Percentiles rank a stretch among this genome's conserved stretches.
These are phyloP conservation scores for Hypholoma fasciculare DNA, from an alignment of 768 basidiomycete species.

Conservation along the genomic window DNA sequence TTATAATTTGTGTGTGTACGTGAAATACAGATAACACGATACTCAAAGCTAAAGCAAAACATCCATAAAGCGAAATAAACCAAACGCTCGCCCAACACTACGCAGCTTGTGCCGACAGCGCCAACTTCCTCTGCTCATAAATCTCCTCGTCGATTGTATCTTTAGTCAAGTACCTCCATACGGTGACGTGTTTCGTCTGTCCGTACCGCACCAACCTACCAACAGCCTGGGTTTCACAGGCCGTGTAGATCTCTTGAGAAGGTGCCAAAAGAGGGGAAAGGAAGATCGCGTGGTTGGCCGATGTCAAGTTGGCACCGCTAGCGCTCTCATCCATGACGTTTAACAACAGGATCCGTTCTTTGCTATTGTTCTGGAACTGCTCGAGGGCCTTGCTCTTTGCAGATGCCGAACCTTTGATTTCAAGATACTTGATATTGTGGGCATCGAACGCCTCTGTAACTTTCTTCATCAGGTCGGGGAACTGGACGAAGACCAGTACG, in stretches of 20 bases:
- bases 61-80: constrained; percentile 7
- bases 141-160: constrained; percentile 91
- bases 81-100: constrained; percentile 6
- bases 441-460: constrained; percentile 79
- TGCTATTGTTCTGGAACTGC: constrained; percentile 79
- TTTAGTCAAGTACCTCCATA: constrained; percentile 82
- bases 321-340: constrained; percentile 96
- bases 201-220: constrained; percentile 84
- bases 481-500: constrained; percentile 94
- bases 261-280: constrained; percentile 86
- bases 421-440: constrained; percentile 73
- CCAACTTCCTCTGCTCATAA: constrained; percentile 53
- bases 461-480: constrained; percentile 90
- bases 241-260: constrained; percentile 81
- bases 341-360: constrained; percentile 79
- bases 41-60: constrained; percentile 14
- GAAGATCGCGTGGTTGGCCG: constrained; percentile 94
- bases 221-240: constrained; percentile 81
- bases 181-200: constrained; percentile 75
- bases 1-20: constrained; percentile 20
- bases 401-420: constrained; percentile 78
- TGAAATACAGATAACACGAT: constrained; percentile 16
- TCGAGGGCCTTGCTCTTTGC: constrained; percentile 82
- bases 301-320: constrained; percentile 91
- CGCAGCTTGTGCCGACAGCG: constrained; percentile 14